phyloP scores from a whole-genome alignment of 805 yeast genomes.

The Grigorovia yakushimaensis region DNA sequence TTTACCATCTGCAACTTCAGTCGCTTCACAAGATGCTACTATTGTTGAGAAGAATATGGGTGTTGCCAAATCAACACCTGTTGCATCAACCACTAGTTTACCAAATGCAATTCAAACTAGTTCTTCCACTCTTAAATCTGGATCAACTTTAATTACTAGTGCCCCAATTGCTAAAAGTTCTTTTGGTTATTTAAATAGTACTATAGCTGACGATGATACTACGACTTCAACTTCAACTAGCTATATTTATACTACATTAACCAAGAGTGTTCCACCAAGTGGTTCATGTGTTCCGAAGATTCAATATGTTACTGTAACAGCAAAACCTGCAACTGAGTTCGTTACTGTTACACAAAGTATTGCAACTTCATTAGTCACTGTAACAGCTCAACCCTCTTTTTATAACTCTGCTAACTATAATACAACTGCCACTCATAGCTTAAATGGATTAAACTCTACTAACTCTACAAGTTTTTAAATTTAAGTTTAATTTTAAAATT shows the following conservation, averaged over 20 bases:
- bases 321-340: conserved; percentile 11
- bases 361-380: conserved; percentile 15
- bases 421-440: not conserved
- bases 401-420: not conserved
- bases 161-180: not conserved
- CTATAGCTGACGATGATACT: not conserved
- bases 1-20: not conserved
- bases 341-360: conserved; percentile 19
- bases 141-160: not conserved
- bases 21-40: not conserved
- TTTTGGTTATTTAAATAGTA: not conserved
- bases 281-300: conserved; percentile 12
- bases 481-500: not conserved
- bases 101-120: not conserved
- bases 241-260: not conserved
- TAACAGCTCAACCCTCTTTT: conserved; percentile 10
- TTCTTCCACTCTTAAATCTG: not conserved
- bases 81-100: not conserved
- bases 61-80: not conserved
- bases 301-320: conserved; percentile 16
- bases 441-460: not conserved
- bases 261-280: not conserved
- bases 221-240: conserved; percentile 6
- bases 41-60: conserved; percentile 1
- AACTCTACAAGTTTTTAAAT: not conserved